Base-by-base conservation (phyloP, 1,284 basidiomycete genomes). In the Xerocomus nothofagi region DNA sequence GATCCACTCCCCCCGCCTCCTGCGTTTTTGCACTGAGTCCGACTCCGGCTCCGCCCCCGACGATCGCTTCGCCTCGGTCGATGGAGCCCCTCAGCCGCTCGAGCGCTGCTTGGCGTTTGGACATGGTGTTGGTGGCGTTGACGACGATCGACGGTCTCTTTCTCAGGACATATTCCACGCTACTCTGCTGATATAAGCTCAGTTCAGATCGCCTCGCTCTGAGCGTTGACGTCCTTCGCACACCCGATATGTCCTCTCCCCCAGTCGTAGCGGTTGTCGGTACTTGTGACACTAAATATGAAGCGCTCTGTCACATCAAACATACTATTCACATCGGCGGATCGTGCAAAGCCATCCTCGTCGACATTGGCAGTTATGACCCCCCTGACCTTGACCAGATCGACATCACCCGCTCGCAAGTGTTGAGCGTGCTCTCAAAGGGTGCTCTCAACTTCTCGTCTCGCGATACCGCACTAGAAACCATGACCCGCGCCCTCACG, bases 11-110 rank as follows among this genome's bases (percentile, higher is more conserved):
- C 0, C 62, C 60, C 14, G 61, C 55, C 45, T 68, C 66, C 5
- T 68, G 57, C 39, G 51, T 51, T 50, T 65, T 66, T 14, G 64
- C 63, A 34, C 58, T 65, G 15, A 69, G 49, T 24, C 65, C 67
- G 30, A 66, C 49, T 8, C 66, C 60, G 18, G 62, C 64, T 6
- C 64, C 64, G 17, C 63, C 65, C 23, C 60, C 55, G 2, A 65
- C 40, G 33, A 68, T 68, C 4, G 56, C 58, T 29, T 56, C 33
- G 14, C 58, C 65, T 39, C 42, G 45, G 18, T 36, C 36, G 8
- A 63, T 54, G 32, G 39, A 39, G 29, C 39, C 36, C 39, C 53
- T 60, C 36, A 63, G 34, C 12, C 50, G 49, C 33, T 52, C 50
- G 4, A 57, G 52, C n/a, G 38, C 43, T 42, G 20, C 34, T 47